Conservation (phyloP, 2,329 filamentous ascomycete species). For the Alternaria sp. region DNA sequence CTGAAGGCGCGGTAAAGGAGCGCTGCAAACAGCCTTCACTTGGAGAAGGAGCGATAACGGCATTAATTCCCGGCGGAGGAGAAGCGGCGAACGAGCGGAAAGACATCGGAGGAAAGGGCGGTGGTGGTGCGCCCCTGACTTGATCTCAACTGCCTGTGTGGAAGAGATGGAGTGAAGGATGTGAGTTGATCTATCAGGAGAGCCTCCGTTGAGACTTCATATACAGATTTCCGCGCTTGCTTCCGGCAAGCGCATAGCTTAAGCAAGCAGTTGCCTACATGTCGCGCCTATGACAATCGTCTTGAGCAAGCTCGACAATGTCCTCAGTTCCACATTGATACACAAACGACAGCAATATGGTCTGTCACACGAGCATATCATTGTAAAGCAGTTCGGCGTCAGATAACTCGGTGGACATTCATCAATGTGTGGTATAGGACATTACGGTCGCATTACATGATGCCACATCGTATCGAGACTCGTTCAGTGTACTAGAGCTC, state of each 20-base stretch:
- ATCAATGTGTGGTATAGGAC: not conserved
- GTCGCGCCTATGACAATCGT: not conserved
- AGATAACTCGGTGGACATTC: fast-evolving
- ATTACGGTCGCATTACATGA: not conserved
- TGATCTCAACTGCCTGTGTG: not conserved
- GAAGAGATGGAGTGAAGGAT: not conserved
- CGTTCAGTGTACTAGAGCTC: not conserved
- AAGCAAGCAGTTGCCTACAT: not conserved
- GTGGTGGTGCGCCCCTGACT: not conserved
- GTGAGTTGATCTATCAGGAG: not conserved
- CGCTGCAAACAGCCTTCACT: not conserved
- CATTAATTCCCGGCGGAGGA: not conserved
- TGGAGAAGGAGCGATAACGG: not conserved
- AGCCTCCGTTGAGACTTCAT: not conserved
- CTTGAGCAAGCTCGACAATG: not conserved
- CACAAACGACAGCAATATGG: not conserved
- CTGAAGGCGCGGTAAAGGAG: not conserved
- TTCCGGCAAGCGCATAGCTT: not conserved
- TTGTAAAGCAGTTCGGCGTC: too few relatives aligned
- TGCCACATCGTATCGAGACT: not conserved
- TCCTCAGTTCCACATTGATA: too few relatives aligned
- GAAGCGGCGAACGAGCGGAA: not conserved
- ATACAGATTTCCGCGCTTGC: not conserved
- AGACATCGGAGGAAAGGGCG: not conserved
- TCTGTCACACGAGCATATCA: not conserved